Base-by-base conservation (phyloP, 73 alveolate species). In the Tetrahymena thermophila region DNA sequence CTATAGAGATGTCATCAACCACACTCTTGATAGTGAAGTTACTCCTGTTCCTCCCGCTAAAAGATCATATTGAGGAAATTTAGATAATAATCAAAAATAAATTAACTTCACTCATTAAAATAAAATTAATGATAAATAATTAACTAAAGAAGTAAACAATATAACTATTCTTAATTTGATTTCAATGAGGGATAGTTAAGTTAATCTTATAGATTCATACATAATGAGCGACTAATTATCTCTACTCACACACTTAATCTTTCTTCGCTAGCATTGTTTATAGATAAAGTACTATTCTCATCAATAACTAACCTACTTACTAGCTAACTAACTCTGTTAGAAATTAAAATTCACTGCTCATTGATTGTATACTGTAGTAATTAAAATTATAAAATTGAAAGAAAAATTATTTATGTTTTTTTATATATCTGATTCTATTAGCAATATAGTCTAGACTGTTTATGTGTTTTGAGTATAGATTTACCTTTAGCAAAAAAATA, bases 31-130 rank as follows among this genome's bases (percentile, higher is more conserved):
- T 95, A 93, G 95, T 35, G 99, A 97, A 94, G 97, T 97, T 44
- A 96, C 97, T 35, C 96, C 98, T 1, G 97, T 97, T 35, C 99
- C 98, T 84, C 98, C 99, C 44, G 97, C 94, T 97, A 97, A 97
- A 96, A 97, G 99, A 97, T 97, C 94, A 25, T 97, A 97, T 96
- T 97, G 98, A 97, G 34, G 43, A 43, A 23, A 42, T 35, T 19
- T 23, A 93, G 55, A 56, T 16, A 21, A 56, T 17, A 43, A 37
- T 56, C 94, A 35, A 56, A 28, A 23, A 55, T 23, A 3, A 25
- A n/a, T 50, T 56, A 37, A 11, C 84, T 93, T 93, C 83, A 50
- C 83, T 43, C 84, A 93, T 93, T 93, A 19, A 43, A 93, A n/a
- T 13, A 43, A 13, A 93, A 40, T 43, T 93, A 56, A 43, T 16